A percentile compares a stretch with the other conserved stretches of the same genome.
These are phyloP conservation scores for Malus hybrid DNA, from an alignment of 331 rosid species.

Conservation along the genomic window DNA sequence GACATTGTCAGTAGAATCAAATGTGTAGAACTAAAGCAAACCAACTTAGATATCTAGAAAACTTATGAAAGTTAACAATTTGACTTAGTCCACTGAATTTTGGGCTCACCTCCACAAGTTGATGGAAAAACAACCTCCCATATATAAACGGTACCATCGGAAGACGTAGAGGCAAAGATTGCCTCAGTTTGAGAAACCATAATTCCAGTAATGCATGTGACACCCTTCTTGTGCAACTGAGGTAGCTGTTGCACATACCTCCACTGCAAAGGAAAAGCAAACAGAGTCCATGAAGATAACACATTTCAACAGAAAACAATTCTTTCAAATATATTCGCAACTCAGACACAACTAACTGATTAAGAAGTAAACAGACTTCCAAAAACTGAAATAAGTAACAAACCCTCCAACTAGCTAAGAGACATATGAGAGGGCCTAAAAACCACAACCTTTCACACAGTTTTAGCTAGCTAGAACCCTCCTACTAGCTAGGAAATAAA, in stretches of 20 bases:
- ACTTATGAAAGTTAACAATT: not conserved
- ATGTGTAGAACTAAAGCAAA: not conserved
- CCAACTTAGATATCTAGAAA: not conserved
- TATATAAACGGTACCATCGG: constrained; percentile 54
- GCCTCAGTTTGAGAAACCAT: constrained; percentile 71
- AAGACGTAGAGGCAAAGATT: constrained; percentile 75
- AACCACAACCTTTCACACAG: not conserved
- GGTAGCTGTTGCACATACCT: constrained; percentile 63
- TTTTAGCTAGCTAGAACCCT: too few relatives aligned
- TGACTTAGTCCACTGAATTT: not conserved
- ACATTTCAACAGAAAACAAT: not conserved
- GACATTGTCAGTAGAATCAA: not conserved
- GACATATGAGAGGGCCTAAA: not conserved
- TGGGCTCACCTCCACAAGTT: constrained; percentile 42
- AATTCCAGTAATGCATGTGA: constrained; percentile 83
- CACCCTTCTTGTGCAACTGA: constrained; percentile 82
- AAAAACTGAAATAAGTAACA: not conserved
- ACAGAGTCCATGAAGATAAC: not conserved
- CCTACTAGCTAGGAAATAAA: too few relatives aligned
- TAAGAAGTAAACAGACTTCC: not conserved
- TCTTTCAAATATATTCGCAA: not conserved
- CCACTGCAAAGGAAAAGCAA: constrained; percentile 48
- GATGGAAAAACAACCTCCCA: constrained; percentile 69
- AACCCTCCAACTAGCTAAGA: not conserved
- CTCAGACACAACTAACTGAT: not conserved